A percentile compares a stretch with the other conserved stretches of the same genome.
Conservation (phyloP, 2,329 filamentous ascomycete genomes). For the Fusarium sp. region DNA sequence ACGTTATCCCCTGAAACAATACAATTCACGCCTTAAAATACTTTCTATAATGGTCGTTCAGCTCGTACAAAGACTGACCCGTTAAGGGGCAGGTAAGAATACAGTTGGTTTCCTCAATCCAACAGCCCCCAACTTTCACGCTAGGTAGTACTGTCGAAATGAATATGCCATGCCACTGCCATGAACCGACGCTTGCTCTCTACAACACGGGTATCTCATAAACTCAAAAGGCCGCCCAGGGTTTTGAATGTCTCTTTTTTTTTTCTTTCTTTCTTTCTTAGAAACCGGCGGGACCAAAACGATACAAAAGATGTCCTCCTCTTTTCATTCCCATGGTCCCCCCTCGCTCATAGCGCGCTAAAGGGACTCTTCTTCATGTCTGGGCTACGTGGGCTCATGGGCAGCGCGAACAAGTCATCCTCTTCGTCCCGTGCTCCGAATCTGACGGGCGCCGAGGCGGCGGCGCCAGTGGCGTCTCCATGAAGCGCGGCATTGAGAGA, state of each 20-base stretch:
- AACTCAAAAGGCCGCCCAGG: constrained; percentile 6
- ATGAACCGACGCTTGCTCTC: constrained; percentile 23
- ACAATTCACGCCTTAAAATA: background rate
- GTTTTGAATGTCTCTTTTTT: background rate
- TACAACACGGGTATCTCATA: constrained; percentile 31
- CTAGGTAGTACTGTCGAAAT: background rate
- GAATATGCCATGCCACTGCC: background rate
- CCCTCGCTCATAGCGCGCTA: constrained; percentile 53
- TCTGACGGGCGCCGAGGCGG: constrained; percentile 30
- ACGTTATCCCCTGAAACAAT: background rate
- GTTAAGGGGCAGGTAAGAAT: background rate
- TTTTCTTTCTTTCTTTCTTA: background rate
- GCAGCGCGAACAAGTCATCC: constrained; percentile 86
- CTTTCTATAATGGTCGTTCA: background rate
- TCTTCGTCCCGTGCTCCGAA: constrained; percentile 53
- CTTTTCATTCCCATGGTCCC: background rate
- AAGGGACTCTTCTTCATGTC: constrained; percentile 89
- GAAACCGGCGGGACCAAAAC: background rate
- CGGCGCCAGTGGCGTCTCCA: constrained; percentile 30
- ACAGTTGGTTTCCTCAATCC: background rate
- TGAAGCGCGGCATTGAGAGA: constrained; percentile 49
- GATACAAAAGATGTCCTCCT: background rate
- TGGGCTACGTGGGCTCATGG: constrained; percentile 83
- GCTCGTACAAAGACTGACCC: background rate
- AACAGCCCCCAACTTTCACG: background rate